Conservation (phyloP, 2,329 filamentous ascomycete species). For the Ceratocystis smalleyi region DNA sequence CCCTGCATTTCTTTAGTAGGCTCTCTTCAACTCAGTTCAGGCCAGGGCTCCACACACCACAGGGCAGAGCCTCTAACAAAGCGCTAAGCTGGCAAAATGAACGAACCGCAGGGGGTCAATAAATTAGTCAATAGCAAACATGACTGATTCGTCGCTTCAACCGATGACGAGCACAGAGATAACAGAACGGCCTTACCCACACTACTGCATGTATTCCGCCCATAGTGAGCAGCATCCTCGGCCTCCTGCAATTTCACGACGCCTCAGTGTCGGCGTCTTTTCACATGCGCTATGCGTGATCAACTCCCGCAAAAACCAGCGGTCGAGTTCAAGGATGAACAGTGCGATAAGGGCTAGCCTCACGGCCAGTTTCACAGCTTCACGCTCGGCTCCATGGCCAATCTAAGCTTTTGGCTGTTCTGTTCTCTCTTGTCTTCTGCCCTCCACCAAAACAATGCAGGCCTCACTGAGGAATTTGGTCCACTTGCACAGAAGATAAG, state of each 20-base stretch:
- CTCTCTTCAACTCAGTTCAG: background rate
- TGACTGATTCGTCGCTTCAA: background rate
- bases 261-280: background rate
- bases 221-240: background rate
- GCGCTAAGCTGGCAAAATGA: background rate
- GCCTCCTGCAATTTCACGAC: background rate
- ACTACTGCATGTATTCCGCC: background rate
- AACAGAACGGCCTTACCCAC: background rate
- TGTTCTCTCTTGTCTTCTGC: too few species aligned
- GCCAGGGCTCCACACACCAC: background rate
- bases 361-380: background rate
- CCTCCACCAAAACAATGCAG: background rate
- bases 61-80: background rate
- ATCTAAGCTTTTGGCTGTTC: background rate
- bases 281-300: background rate
- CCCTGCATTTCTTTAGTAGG: background rate
- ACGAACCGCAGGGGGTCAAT: background rate
- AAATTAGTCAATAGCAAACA: background rate
- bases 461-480: background rate
- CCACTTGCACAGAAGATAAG: background rate
- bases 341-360: background rate
- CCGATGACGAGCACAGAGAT: background rate
- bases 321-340: constrained; percentile 3
- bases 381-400: background rate
- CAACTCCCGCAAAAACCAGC: background rate